Base-by-base conservation (phyloP, 2,329 filamentous ascomycete species). In the Nothomitra cinnamomea region DNA sequence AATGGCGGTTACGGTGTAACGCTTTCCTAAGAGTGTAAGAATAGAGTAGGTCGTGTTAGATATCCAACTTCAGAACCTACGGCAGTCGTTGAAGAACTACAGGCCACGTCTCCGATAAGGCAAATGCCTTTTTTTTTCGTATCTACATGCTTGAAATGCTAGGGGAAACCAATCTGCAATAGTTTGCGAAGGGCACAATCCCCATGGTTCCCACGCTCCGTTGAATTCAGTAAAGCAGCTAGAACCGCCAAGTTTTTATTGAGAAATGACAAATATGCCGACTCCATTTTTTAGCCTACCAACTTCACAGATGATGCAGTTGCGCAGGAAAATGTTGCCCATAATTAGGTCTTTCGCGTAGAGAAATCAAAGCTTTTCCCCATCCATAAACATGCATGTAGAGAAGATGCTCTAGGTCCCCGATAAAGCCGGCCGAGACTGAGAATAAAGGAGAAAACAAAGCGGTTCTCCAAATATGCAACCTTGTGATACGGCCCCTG, bases 111-210 rank as follows among this genome's bases (percentile, higher is more conserved):
- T 45, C 41, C 4, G 8, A 45, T 24, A 19, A 8, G 41, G 13
- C 41, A 19, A 8, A 19, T 13, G 22, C 13, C 22, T 4, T 13
- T 45, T 19, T n/a, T 45, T 19, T 24, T 19, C 41, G 8, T 45
- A 49, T 49, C 12, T 35, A 49, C 45, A 25, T 49, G 45, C 45
- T n/a, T 49, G 45, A 35, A 49, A 49, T 49, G 45, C 22, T 15
- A 41, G 38, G 15, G 15, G 38, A 15, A 41, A 5, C 5, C 17
- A 41, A 41, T 19, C 13, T 5, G 13, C 15, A 6, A 41, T 19
- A 15, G 15, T 13, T 41, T 6, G 3, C 4, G 13, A 3, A 32
- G 28, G n/a, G n/a, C 15, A 7, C 15, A 38, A 38, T 15, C 35
- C 35, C 35, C 35, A 38, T 38, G 7, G 35, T 38, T 38, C n/a